Evolutionary conservation across 140 eudicot genomes (phyloP), one percentile per base, ranked within the genome.

Genomic region (Oenanthe javanica): DNA sequence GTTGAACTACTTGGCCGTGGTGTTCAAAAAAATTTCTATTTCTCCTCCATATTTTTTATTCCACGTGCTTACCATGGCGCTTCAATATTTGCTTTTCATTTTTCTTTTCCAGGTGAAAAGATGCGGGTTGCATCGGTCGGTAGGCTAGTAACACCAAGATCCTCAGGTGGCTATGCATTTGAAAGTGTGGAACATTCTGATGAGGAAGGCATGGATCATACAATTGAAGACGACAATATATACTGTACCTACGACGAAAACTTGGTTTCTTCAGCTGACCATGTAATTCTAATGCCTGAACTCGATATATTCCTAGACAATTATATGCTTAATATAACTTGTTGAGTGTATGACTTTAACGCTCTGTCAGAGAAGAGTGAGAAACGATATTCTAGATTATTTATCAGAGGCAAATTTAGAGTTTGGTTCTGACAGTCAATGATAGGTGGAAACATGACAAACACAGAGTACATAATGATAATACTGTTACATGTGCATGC

Each of bases 131-230:
- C 89, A 81, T 89, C 97, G 45, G 89, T 77, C 48, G 89, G 92
- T 59, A 86, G 96, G 84, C 86, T 88, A 49, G 80, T 90, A 64
- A 92, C 95, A 71, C 95, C 98, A 51, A 83, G 91, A 85, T 85
- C 92, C 81, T 84, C 92, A 1, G 84, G 89, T 71, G 90, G 91
- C 70, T 90, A 87, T 84, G 88, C 90, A 70, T 85, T 81, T 76
- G 96, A 90, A 79, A 88, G 90, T 82, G 88, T 86, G 71, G 98
- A 86, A n/a, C 87, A 90, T 84, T 90, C 93, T 80, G 93, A 90
- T 43, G 97, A 87, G 67, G 97, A 92, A 69, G 91, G 84, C 83
- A 86, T 89, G 10, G 92, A 90, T 75, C 79, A 84, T 84, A 86
- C 83, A 71, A 85, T 79, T 59, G 94, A 83, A 78, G 94, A 90